phyloP scores from a whole-genome alignment of 768 basidiomycete genomes.

The Kwoniella sp. region DNA sequence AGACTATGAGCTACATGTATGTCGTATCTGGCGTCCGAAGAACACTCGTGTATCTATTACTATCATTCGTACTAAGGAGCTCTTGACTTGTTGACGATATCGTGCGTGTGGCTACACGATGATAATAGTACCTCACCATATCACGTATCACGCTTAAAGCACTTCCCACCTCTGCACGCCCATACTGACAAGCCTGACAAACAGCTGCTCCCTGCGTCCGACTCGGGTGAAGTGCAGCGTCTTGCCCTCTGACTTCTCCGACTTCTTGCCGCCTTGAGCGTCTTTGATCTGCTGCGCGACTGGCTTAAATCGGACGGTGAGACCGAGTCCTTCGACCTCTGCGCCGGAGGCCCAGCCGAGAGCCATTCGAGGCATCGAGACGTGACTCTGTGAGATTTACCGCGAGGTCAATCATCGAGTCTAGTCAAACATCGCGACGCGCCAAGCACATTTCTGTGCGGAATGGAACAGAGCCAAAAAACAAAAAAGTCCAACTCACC shows the following conservation, averaged over 20 bases:
- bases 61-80: no score
- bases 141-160: constrained; percentile 38
- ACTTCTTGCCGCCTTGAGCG: constrained; percentile 28
- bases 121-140: no score
- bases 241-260: constrained; percentile 44
- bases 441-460: no score
- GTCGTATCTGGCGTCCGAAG: no score
- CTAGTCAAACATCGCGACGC: not conserved
- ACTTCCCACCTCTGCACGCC: constrained; percentile 57
- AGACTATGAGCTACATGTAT: no score
- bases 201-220: constrained; percentile 57
- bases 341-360: constrained; percentile 57
- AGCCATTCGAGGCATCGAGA: constrained; percentile 56
- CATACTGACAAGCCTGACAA: constrained; percentile 56
- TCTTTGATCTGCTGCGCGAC: constrained; percentile 33
- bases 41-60: no score
- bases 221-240: constrained; percentile 55
- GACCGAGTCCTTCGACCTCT: constrained; percentile 56
- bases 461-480: not conserved
- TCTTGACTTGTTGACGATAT: no score
- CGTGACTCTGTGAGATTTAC: constrained; percentile 45
- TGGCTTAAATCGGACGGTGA: constrained; percentile 56
- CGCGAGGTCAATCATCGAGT: no score
- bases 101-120: no score
- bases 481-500: constrained; percentile 25